Conservation (phyloP, 2,329 filamentous ascomycete genomes). For the Emmonsia crescens region DNA sequence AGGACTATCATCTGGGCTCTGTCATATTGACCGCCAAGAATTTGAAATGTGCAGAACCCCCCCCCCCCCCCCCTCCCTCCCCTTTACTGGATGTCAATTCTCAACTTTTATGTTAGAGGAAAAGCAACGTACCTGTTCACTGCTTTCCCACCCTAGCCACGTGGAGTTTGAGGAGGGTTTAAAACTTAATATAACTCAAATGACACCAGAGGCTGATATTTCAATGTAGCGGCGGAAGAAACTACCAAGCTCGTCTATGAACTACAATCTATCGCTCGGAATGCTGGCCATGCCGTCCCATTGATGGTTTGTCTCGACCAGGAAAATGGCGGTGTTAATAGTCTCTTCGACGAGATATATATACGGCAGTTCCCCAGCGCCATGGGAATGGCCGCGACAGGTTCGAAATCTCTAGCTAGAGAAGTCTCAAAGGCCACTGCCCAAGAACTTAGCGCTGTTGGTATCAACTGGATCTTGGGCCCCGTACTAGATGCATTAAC, state of each 20-base stretch:
- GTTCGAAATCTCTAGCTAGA: conserved; percentile 73
- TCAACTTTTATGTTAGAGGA: not conserved
- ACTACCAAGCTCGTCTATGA: conserved; percentile 81
- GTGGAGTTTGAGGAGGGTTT: not conserved
- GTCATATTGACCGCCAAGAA: conserved; percentile 60
- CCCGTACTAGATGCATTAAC: conserved; percentile 90
- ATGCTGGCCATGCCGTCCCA: conserved; percentile 81
- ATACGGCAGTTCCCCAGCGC: conserved; percentile 94
- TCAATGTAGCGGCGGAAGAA: conserved; percentile 66
- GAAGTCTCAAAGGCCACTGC: conserved; percentile 88
- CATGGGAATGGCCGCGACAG: conserved; percentile 92
- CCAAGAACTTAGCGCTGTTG: conserved; percentile 81
- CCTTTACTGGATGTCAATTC: not conserved
- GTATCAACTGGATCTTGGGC: conserved; percentile 90
- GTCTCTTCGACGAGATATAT: conserved; percentile 87
- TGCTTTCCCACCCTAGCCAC: not conserved
- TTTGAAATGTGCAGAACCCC: conserved; percentile 44
- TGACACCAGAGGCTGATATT: conserved; percentile 21
- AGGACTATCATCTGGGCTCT: conserved; percentile 69
- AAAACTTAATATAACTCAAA: not conserved
- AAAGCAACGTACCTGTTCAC: not conserved
- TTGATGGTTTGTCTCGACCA: conserved; percentile 87
- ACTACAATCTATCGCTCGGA: conserved; percentile 80
- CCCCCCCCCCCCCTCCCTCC: conserved; percentile 37
- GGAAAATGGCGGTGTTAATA: conserved; percentile 97